Evolutionary conservation across 345 rosid species (phyloP).

Genomic region (Brassica incana): DNA sequence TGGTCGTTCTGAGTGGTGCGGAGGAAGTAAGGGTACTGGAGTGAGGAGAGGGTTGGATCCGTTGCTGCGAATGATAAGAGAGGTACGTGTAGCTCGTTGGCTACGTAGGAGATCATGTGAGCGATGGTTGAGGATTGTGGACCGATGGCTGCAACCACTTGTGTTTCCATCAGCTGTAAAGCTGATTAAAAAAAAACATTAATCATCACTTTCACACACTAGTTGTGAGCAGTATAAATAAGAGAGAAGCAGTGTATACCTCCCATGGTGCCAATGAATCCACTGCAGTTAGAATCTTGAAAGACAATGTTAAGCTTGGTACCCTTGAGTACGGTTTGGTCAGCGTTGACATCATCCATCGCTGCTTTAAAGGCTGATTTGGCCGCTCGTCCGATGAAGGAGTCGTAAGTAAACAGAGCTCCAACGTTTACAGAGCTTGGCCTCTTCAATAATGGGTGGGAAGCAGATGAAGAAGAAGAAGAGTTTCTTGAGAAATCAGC

Average conservation of each 20-base stretch:
- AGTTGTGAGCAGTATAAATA: no score
- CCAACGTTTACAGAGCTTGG: constrained; percentile 59
- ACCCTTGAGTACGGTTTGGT: constrained; percentile 58
- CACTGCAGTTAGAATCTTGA: constrained; percentile 86
- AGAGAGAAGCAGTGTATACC: constrained; percentile 48
- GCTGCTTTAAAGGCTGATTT: constrained; percentile 71
- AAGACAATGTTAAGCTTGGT: constrained; percentile 48
- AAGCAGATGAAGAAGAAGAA: constrained; percentile 43
- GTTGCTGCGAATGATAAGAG: constrained; percentile 75
- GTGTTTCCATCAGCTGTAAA: constrained; percentile 81
- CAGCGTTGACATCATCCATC: constrained; percentile 70
- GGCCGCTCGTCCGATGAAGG: constrained; percentile 80
- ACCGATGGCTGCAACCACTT: constrained; percentile 74
- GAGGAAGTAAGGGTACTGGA: constrained; percentile 67
- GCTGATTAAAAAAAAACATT: constrained; percentile 43
- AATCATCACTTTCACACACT: constrained; percentile 2
- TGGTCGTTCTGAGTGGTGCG: constrained; percentile 68
- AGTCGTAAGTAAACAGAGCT: constrained; percentile 67
- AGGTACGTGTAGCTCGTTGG: constrained; percentile 69
- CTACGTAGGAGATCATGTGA: constrained; percentile 73
- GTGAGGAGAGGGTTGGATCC: constrained; percentile 61
- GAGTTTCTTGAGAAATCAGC: constrained; percentile 40
- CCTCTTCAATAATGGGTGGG: constrained; percentile 52
- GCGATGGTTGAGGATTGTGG: constrained; percentile 97
- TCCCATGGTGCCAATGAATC: constrained; percentile 81